Percentiles rank a stretch among this genome's conserved stretches.
These are phyloP conservation scores for Pseudocercospora pini-densiflorae DNA, from an alignment of 2,329 filamentous ascomycete species.

Conservation along the genomic window DNA sequence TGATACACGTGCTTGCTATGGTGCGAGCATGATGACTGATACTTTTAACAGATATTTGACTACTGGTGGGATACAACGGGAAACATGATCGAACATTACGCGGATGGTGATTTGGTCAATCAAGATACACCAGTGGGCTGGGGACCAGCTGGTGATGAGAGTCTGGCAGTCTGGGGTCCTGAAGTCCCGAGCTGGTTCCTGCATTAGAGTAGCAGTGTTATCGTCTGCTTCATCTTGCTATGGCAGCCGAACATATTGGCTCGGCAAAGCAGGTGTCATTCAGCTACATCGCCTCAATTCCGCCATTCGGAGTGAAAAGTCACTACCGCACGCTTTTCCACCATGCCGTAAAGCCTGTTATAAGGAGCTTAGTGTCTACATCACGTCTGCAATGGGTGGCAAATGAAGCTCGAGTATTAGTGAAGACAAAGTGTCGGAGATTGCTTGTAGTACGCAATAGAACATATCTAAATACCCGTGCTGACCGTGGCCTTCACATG, in stretches of 20 bases:
- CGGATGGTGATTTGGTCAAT: slow-evolving; percentile 70
- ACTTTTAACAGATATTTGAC: slow-evolving; percentile 60
- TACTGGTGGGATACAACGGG: slow-evolving; percentile 61
- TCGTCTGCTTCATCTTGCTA: no score
- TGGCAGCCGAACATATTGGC: not conserved
- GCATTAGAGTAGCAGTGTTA: not conserved
- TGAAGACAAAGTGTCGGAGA: not conserved
- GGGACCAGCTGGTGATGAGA: slow-evolving; percentile 42
- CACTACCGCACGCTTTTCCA: not conserved
- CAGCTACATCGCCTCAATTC: not conserved
- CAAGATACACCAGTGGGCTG: slow-evolving; percentile 49
- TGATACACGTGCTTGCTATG: slow-evolving; percentile 45
- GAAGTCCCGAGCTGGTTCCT: slow-evolving; percentile 10
- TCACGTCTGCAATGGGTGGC: not conserved
- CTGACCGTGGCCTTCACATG: not conserved
- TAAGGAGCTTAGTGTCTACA: not conserved
- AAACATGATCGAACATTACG: slow-evolving; percentile 62
- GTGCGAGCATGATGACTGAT: not conserved
- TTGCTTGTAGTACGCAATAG: not conserved
- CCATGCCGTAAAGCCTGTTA: not conserved
- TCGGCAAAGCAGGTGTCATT: not conserved
- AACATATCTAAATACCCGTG: not conserved
- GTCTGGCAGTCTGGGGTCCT: slow-evolving; percentile 2
- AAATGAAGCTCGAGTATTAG: not conserved
- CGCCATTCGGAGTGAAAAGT: not conserved